Conservation (phyloP, 441 rosid genomes). For the Monsonia emarginata region DNA sequence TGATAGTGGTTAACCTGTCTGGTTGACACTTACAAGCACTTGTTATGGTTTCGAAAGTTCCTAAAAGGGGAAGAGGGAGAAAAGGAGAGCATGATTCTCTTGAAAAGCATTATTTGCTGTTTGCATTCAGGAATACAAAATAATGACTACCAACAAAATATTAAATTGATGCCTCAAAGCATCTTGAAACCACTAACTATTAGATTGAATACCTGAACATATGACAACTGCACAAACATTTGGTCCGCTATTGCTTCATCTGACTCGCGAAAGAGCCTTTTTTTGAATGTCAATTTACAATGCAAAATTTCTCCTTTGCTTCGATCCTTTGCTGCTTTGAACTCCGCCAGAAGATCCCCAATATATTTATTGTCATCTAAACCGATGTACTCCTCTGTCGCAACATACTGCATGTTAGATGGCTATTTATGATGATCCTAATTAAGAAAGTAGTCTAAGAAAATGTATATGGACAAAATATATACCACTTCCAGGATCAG, state of each 20-base stretch:
- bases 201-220: conserved; percentile 69
- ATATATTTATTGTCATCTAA: conserved; percentile 92
- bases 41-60: background rate
- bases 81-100: background rate
- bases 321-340: conserved; percentile 82
- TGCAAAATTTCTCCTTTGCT: conserved; percentile 95
- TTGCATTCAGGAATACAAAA: background rate
- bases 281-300: conserved; percentile 77
- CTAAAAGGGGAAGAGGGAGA: background rate
- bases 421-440: conserved; percentile 10
- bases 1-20: background rate
- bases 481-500: conserved; percentile 81
- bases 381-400: conserved; percentile 84
- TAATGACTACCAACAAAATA: background rate
- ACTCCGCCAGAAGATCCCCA: conserved; percentile 83
- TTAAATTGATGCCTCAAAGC: background rate
- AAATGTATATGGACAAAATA: conserved; percentile 12
- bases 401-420: conserved; percentile 23
- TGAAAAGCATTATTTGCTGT: background rate
- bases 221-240: conserved; percentile 89
- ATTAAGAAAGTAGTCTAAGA: conserved; percentile 9
- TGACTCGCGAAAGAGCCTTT: conserved; percentile 90
- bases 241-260: conserved; percentile 90
- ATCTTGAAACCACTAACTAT: background rate
- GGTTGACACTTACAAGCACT: conserved; percentile 1